These are phyloP conservation scores for Vitis labrusca DNA, from an alignment of 164 flowering plant species.

Conservation along the genomic window DNA sequence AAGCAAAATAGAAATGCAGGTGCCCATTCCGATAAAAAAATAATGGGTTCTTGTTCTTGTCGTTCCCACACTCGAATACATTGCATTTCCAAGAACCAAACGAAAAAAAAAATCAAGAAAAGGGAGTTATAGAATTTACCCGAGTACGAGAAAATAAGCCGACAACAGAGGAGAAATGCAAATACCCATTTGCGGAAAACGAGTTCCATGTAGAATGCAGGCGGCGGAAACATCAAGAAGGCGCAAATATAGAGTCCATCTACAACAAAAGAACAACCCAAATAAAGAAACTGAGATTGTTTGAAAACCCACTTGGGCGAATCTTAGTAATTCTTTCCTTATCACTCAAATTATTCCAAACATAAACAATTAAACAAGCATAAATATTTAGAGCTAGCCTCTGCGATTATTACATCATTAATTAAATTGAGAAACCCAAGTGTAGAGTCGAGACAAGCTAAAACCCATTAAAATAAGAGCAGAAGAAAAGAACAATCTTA, in stretches of 20 bases:
- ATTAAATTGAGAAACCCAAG: not conserved
- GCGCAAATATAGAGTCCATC: constrained; percentile 13
- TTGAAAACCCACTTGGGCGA: constrained; percentile 14
- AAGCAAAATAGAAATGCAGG: no score
- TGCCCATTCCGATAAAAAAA: no score
- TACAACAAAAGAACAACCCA: not conserved
- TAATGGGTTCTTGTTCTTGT: no score
- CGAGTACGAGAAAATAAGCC: constrained; percentile 36
- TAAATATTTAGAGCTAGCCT: not conserved
- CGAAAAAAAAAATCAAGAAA: not conserved
- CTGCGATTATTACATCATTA: not conserved
- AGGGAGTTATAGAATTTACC: constrained; percentile 25
- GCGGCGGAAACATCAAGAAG: constrained; percentile 12
- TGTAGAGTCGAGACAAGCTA: not conserved
- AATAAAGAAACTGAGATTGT: constrained; percentile 5
- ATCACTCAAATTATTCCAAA: constrained; percentile 36
- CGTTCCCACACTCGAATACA: not conserved
- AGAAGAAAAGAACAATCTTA: constrained; percentile 20
- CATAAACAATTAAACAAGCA: constrained; percentile 28
- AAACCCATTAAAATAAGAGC: constrained; percentile 2
- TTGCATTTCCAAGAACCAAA: not conserved
- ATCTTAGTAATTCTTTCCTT: constrained; percentile 41
- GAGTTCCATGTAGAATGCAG: constrained; percentile 53
- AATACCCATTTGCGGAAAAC: constrained; percentile 49
- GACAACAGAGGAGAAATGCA: constrained; percentile 43